phyloP scores from a whole-genome alignment of 495 filamentous ascomycete genomes.

The Bacidia rubella region DNA sequence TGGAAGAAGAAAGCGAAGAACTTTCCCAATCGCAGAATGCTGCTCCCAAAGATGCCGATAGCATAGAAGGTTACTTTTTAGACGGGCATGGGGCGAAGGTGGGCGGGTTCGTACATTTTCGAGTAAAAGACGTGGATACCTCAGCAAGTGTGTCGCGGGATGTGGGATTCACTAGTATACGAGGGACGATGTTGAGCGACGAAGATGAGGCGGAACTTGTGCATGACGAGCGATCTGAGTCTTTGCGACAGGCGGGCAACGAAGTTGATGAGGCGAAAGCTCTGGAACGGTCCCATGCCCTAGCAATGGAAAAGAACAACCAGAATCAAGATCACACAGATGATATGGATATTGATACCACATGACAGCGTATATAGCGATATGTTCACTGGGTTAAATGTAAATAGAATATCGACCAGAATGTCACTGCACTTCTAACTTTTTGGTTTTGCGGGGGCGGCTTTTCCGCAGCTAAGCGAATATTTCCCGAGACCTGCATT shows the following conservation, averaged over 20 bases:
- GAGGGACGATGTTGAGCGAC: conserved; percentile 48
- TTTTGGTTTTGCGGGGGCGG: too few species aligned
- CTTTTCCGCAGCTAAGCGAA: too few species aligned
- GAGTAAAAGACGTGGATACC: conserved; percentile 50
- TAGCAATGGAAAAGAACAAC: conserved; percentile 7
- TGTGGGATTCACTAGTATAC: conserved; percentile 50
- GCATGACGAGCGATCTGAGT: neutral
- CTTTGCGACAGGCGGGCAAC: neutral
- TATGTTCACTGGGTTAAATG: too few species aligned
- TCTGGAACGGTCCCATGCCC: conserved; percentile 9
- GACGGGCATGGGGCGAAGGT: conserved; percentile 49
- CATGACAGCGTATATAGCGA: too few species aligned
- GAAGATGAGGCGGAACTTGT: conserved; percentile 29
- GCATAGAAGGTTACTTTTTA: conserved; percentile 43
- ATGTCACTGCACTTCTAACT: too few species aligned
- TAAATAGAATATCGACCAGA: too few species aligned
- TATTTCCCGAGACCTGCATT: too few species aligned
- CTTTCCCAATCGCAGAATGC: conserved; percentile 13
- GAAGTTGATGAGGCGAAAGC: neutral
- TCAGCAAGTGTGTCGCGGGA: conserved; percentile 42
- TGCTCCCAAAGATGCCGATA: conserved; percentile 26
- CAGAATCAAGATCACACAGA: conserved; percentile 3
- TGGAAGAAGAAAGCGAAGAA: conserved; percentile 14
- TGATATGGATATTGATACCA: conserved; percentile 8
- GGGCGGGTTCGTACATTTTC: conserved; percentile 45